Base-by-base conservation (phyloP, 768 basidiomycete genomes). In the Pleurotus platypus region DNA sequence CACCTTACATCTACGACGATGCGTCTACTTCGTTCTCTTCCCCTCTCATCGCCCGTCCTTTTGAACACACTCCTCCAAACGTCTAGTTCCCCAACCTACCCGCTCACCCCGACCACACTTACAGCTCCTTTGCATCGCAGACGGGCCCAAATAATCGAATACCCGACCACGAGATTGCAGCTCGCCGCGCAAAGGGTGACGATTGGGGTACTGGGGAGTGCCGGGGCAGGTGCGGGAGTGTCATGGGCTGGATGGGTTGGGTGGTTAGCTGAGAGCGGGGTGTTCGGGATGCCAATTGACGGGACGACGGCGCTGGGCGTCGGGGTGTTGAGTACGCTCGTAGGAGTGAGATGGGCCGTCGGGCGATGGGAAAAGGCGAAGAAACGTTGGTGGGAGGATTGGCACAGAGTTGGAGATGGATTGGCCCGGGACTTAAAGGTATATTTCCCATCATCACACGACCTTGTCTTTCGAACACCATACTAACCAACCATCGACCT, bases 321-420 rank as follows among this genome's bases (percentile, higher is more conserved):
- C 0, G 87, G 86, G 11, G 73, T 79, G 55, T 66, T 92, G 9
- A 70, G 77, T 16, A 74, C 78, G 0, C 66, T 79, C 5, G 62
- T 69, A 2, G 78, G 83, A 46, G 58, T 89, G 42, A 73, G 87
- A 42, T 89, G 86, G 85, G 80, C 79, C 1, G 74, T 87, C 4
- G 79, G 82, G 11, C 75, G 74, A 58, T 92, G 89, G 87, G 87
- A 90, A 57, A 81, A 75, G 61, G 82, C 83, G 2, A 86, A 87
- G 67, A 72, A 69, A 56, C 73, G 71, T 58, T 92, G 89, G 88
- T 79, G 81, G 81, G 76, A 80, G 54, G 88, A 90, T 65, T 87
- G 83, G 76, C 64, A 63, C 16, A 75, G 89, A 49, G 74, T 89
- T 2, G 79, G 81, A 5, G 75, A 84, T 48, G 86, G 89, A 0